Conservation (phyloP, 805 yeast genomes). For the Candida coquimbonensis region DNA sequence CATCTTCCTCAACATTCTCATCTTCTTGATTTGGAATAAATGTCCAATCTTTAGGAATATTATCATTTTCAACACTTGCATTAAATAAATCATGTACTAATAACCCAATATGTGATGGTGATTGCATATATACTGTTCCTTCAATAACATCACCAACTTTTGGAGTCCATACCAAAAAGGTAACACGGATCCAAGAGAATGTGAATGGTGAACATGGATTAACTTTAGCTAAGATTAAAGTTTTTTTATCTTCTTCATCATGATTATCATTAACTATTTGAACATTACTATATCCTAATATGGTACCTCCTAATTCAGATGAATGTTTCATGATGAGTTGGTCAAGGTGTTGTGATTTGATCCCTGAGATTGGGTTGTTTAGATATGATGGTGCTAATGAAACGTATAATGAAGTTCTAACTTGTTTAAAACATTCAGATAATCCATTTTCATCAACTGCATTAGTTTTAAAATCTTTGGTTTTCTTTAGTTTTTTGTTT, state of each 20-base stretch:
- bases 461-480: conserved; percentile 27
- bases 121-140: conserved; percentile 86
- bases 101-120: conserved; percentile 91
- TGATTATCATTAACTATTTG: conserved; percentile 34
- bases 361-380: conserved; percentile 65
- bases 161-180: conserved; percentile 86
- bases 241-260: conserved; percentile 27
- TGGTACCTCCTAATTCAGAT: conserved; percentile 69
- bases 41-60: conserved; percentile 81
- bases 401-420: conserved; percentile 59
- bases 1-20: conserved; percentile 28
- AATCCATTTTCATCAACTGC: conserved; percentile 36
- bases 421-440: conserved; percentile 63
- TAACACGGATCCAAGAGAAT: conserved; percentile 80
- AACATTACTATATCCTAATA: conserved; percentile 70
- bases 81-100: conserved; percentile 90
- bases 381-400: conserved; percentile 83
- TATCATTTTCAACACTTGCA: conserved; percentile 80
- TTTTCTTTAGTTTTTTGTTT: conserved; percentile 11
- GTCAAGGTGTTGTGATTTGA: conserved; percentile 83
- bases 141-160: conserved; percentile 78
- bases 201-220: conserved; percentile 80
- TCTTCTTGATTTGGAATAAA: conserved; percentile 78
- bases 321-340: conserved; percentile 82
- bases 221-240: conserved; percentile 48